phyloP scores from a whole-genome alignment of 441 rosid genomes.

The Metrosideros polymorpha region DNA sequence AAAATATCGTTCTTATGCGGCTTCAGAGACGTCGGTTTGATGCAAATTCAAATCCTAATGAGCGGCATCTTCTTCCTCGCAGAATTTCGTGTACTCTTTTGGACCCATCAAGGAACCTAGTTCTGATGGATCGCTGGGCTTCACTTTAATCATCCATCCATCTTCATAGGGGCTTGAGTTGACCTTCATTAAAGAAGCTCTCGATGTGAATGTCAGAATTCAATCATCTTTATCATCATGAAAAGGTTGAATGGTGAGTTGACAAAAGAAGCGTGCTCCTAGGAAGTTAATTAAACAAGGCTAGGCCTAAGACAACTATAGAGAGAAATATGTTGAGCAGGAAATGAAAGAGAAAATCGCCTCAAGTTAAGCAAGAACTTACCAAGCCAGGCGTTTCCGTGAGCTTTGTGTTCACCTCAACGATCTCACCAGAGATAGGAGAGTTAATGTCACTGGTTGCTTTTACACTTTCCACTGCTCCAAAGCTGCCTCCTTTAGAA shows the following conservation, averaged over 20 bases:
- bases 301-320: background rate
- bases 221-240: background rate
- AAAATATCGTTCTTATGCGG: background rate
- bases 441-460: constrained; percentile 88
- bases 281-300: background rate
- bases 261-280: background rate
- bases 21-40: background rate
- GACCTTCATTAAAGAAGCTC: constrained; percentile 26
- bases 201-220: background rate
- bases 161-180: constrained; percentile 85
- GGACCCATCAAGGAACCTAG: constrained; percentile 66
- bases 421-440: constrained; percentile 79
- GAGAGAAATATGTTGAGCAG: background rate
- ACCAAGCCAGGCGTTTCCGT: constrained; percentile 69
- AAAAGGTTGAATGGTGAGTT: background rate
- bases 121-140: constrained; percentile 77
- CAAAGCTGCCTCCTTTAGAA: constrained; percentile 53
- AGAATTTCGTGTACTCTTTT: constrained; percentile 75
- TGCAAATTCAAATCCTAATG: constrained; percentile 30
- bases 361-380: constrained; percentile 7
- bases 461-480: constrained; percentile 94
- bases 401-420: constrained; percentile 77
- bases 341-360: background rate
- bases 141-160: constrained; percentile 98
- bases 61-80: constrained; percentile 92